Evolutionary conservation across 2,329 filamentous ascomycete genomes (phyloP), one percentile per base, ranked within the genome.

Genomic region (Fusarium udum): DNA sequence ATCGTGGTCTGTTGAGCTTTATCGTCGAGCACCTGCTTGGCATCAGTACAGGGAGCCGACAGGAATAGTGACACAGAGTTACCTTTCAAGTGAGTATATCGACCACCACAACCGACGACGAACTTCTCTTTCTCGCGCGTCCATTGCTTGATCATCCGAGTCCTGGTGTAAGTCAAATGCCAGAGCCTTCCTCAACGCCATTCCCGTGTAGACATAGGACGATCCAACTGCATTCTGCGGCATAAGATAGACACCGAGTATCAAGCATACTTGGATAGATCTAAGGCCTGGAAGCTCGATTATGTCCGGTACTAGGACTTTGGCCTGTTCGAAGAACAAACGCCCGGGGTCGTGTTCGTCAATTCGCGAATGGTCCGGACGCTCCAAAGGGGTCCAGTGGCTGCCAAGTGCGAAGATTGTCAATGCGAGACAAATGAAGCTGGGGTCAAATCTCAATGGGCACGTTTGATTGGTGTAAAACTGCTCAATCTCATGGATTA

Each of bases 201-300:
- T 62, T 10, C 52, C 40, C 14, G 36, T 39, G 6, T 62, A 62
- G 16, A 62, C 34, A 20, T 59, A 62, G 0, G 60, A 62, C 5
- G 60, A 59, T 2, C 60, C 60, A 4, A 62, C 14, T 7, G 32
- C 40, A 18, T 59, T 46, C 22, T 46, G 20, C 1, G 60, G 60
- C 60, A 62, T 62, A 2, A 62, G 60, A n/a, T 62, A 62, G 1
- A 59, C 60, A 12, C 52, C 40, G 5, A 59, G 53, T 15, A 62
- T 32, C 6, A 62, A 32, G 3, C 32, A 62, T 20, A n/a, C 52
- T 18, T 62, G 60, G 4, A 62, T 46, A 8, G 60, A 59, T n/a
- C 52, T 62, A 6, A 62, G 22, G 13, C 52, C n/a, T 18, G 53
- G 39, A 8, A 36, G 40, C 13, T 59, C 52, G 10, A 59, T 45